A percentile compares a stretch with the other conserved stretches of the same genome.
Evolutionary conservation across 2,329 filamentous ascomycete genomes (phyloP).

Genomic region (Pezicula carpinea): DNA sequence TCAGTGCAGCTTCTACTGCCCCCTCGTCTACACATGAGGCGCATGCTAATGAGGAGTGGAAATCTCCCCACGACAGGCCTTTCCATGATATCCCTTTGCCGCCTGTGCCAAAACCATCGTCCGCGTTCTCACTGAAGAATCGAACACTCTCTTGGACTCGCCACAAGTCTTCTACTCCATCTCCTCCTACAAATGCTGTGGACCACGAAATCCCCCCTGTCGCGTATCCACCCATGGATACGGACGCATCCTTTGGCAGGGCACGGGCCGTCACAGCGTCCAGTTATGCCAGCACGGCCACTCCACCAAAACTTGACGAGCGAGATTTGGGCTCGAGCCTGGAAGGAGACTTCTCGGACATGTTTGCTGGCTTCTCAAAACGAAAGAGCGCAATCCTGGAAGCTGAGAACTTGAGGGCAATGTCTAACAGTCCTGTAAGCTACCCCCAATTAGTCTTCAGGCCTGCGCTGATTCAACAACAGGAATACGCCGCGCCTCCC

Average conservation of each 20-base stretch:
- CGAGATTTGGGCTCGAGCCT: conserved; percentile 26
- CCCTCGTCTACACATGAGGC: conserved; percentile 28
- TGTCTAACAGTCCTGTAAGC: conserved; percentile 25
- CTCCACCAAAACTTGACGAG: conserved; percentile 25
- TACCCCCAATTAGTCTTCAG: background rate
- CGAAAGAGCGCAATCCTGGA: conserved; percentile 24
- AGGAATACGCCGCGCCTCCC: conserved; percentile 17
- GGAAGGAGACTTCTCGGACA: conserved; percentile 30
- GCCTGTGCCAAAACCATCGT: conserved; percentile 23
- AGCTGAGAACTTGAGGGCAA: conserved; percentile 16
- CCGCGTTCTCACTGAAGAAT: conserved; percentile 26
- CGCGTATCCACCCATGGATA: conserved; percentile 16
- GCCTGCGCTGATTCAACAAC: background rate
- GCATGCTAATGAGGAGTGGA: conserved; percentile 21
- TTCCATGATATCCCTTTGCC: conserved; percentile 25
- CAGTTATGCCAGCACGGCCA: conserved; percentile 30
- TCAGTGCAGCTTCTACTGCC: conserved; percentile 30
- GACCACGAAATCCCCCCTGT: background rate
- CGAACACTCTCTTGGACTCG: conserved; percentile 29
- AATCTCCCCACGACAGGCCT: conserved; percentile 24
- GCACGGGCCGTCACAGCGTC: conserved; percentile 25
- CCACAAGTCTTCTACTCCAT: conserved; percentile 19
- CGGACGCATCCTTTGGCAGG: conserved; percentile 17
- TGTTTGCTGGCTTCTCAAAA: conserved; percentile 28
- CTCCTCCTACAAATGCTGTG: conserved; percentile 16